Evolutionary conservation across 2,329 filamentous ascomycete genomes (phyloP), one percentile per base, ranked within the genome.

Genomic region (Paraconiothyrium sp.): DNA sequence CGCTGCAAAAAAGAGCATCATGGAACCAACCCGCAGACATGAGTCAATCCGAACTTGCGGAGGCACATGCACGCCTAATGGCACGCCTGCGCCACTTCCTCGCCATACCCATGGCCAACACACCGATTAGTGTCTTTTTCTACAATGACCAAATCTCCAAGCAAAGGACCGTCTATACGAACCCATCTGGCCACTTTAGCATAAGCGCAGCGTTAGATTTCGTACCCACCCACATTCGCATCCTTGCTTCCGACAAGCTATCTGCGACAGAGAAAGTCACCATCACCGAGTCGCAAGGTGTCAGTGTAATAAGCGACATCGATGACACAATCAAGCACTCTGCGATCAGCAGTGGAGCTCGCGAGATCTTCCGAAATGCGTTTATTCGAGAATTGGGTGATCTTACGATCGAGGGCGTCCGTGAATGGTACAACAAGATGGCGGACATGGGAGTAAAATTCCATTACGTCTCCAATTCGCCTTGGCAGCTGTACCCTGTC

Each of bases 391-490:
- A 97, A 48, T 83, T 98, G 1, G 84, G 81, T 3, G 93, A 94
- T 62, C 84, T 98, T 49, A 93, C 89, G 0, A 89, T 99, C 24
- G 90, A 93, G 16, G 95, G 95, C 2, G 94, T 98, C 22, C 87
- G 84, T 60, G 92, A 96, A 64, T 98, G 95, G 94, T 99, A 98
- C 75, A 88, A 84, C 39, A 84, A 84, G 22, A 85, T 99, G 80
- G 86, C 91, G 43, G 84, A 89, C 22, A 88, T 94, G 81, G 93
- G 94, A 20, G 94, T 98, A 27, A 88, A 89, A 70, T 86, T 99
- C 56, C 96, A 99, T 76, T 99, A 99, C 77, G 96, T 97, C 67
- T 99, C 95, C n/a, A 99, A 99, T 79, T 97, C 94, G 54, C 95
- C 95, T 0, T 99, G 96, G 96, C 96, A 99, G 76, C 85, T 99